Conservation (phyloP, 441 rosid species). For the Arabidopsis lyrata region DNA sequence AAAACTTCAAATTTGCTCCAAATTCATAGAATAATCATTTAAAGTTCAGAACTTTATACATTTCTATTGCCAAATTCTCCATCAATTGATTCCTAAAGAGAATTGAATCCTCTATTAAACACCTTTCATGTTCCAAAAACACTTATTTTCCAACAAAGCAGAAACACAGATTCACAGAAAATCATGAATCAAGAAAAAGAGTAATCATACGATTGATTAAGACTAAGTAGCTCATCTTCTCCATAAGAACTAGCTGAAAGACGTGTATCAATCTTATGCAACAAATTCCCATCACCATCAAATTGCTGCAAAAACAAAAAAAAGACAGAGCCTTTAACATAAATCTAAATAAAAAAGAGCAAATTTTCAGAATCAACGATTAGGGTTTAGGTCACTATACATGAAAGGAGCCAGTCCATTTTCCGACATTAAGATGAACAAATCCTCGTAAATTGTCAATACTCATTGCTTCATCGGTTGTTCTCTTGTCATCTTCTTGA, state of each 20-base stretch:
- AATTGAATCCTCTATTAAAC: background rate
- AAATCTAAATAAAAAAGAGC: background rate
- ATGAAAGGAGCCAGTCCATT: conserved; percentile 86
- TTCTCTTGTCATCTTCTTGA: conserved; percentile 46
- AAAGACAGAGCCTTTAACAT: background rate
- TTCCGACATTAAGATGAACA: conserved; percentile 70
- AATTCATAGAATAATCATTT: background rate
- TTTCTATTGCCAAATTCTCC: background rate
- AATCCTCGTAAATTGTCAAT: conserved; percentile 76
- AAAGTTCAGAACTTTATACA: background rate
- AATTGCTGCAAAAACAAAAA: conserved; percentile 72
- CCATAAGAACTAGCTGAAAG: conserved; percentile 85
- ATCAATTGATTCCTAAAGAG: background rate
- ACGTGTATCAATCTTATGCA: conserved; percentile 72
- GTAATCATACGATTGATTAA: conserved; percentile 82
- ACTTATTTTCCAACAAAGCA: background rate
- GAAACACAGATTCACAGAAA: background rate
- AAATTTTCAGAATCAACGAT: conserved; percentile 13
- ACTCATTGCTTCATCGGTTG: conserved; percentile 59
- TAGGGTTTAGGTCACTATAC: conserved; percentile 41
- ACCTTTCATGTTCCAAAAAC: background rate
- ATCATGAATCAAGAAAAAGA: background rate
- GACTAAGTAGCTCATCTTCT: conserved; percentile 85
- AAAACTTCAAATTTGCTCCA: background rate
- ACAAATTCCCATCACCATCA: conserved; percentile 67